Percentiles rank a stretch among this genome's conserved stretches.
Evolutionary conservation across 345 rosid species (phyloP).

Genomic region (Nephelium lappaceum): DNA sequence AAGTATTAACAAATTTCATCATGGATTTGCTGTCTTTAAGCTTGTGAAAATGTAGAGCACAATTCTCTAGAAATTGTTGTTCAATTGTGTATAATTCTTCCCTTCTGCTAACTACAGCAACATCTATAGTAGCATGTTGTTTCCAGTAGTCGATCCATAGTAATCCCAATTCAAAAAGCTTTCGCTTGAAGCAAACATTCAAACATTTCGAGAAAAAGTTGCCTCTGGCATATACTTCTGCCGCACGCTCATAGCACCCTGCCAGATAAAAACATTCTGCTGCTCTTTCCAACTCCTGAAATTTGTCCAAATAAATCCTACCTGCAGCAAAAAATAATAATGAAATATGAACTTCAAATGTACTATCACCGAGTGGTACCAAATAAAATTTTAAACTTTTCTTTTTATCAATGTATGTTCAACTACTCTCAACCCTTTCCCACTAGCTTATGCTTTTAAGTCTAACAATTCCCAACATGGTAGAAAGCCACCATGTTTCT

Average conservation of each 20-base stretch:
- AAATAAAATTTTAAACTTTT: neutral
- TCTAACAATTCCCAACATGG: neutral
- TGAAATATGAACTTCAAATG: neutral
- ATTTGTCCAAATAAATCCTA: constrained; percentile 39
- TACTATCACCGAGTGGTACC: neutral
- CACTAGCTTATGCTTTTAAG: neutral
- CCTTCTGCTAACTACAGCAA: constrained; percentile 1
- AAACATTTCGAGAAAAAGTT: constrained; percentile 39
- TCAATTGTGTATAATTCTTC: constrained; percentile 29
- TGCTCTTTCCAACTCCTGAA: constrained; percentile 42
- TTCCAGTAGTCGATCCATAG: constrained; percentile 42
- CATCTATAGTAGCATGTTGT: constrained; percentile 20
- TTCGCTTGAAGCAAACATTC: constrained; percentile 36
- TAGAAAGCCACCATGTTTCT: too few species aligned
- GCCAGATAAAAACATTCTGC: constrained; percentile 51
- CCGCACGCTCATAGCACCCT: constrained; percentile 34
- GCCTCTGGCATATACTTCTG: constrained; percentile 42
- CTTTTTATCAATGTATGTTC: neutral
- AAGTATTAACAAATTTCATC: constrained; percentile 41
- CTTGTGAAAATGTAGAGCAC: constrained; percentile 39
- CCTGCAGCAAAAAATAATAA: constrained; percentile 30
- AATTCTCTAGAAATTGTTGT: constrained; percentile 40
- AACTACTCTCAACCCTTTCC: neutral
- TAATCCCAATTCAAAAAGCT: constrained; percentile 46
- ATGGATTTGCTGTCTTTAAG: constrained; percentile 30